These are phyloP conservation scores for Hymenoscyphus fraxineus DNA, from an alignment of 2,329 filamentous ascomycete genomes.

Conservation along the genomic window DNA sequence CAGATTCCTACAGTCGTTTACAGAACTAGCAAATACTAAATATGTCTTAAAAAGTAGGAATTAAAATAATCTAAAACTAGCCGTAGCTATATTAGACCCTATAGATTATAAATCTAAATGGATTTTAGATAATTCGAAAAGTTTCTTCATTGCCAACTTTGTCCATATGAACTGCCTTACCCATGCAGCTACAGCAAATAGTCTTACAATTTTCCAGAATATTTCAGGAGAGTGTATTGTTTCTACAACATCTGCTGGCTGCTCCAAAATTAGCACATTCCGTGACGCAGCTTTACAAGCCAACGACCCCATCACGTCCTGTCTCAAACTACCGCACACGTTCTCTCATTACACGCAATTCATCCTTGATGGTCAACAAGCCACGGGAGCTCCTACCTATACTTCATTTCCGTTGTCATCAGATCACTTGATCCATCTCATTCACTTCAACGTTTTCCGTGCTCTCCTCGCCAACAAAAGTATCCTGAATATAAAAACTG, in stretches of 20 bases:
- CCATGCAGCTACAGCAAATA: not conserved
- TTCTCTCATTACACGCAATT: not conserved
- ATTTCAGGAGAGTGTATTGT: not conserved
- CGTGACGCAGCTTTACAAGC: not conserved
- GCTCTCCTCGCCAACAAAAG: slow-evolving; percentile 23
- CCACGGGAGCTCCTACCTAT: too few relatives aligned
- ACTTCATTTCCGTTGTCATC: slow-evolving; percentile 17
- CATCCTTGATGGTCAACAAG: not conserved
- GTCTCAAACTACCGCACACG: not conserved
- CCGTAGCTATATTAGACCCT: too few relatives aligned
- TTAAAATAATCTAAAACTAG: too few relatives aligned
- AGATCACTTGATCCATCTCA: slow-evolving; percentile 28
- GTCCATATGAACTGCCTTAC: too few relatives aligned
- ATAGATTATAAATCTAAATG: too few relatives aligned
- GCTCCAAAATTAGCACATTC: not conserved
- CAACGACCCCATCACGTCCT: not conserved
- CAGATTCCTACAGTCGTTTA: too few relatives aligned
- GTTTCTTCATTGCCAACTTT: too few relatives aligned
- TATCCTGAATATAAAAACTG: slow-evolving; percentile 13
- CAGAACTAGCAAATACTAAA: too few relatives aligned
- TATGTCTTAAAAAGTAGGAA: too few relatives aligned
- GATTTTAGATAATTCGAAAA: too few relatives aligned
- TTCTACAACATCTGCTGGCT: not conserved
- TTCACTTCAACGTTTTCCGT: slow-evolving; percentile 26
- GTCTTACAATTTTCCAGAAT: not conserved